A percentile compares a stretch with the other conserved stretches of the same genome.
Conservation (phyloP, 1,139 yeast species). For the Fermentozyma sake region DNA sequence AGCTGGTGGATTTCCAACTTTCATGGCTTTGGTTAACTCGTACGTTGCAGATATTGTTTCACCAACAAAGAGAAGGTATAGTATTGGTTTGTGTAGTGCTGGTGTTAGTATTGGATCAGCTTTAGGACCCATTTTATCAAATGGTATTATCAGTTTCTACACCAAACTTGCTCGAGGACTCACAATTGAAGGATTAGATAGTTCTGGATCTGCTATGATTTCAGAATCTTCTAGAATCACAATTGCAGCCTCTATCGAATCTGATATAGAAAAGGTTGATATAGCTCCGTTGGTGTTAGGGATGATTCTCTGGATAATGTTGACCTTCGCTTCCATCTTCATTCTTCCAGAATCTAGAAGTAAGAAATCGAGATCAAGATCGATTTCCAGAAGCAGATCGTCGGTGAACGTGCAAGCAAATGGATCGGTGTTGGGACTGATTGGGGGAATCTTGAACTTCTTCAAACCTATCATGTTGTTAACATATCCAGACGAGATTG, state of each 20-base stretch:
- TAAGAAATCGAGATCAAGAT: slow-evolving; percentile 21
- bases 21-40: slow-evolving; percentile 7
- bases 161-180: no score
- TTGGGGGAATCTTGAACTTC: slow-evolving; percentile 16
- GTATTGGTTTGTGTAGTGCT: slow-evolving; percentile 8
- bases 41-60: slow-evolving; percentile 8
- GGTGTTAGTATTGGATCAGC: slow-evolving; percentile 7
- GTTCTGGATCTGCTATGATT: no score
- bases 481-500: slow-evolving; percentile 36
- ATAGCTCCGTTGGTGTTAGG: slow-evolving; percentile 2
- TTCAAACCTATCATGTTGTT: slow-evolving; percentile 44
- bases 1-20: slow-evolving; percentile 7
- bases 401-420: no score
- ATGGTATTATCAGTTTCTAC: slow-evolving; percentile 1
- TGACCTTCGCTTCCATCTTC: slow-evolving; percentile 15
- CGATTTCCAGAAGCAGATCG: slow-evolving; percentile 1
- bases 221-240: no score
- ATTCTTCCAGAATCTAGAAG: slow-evolving; percentile 52
- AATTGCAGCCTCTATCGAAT: neutral
- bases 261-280: neutral
- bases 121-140: slow-evolving; percentile 8
- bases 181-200: no score
- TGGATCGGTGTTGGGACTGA: no score
- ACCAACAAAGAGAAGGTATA: slow-evolving; percentile 6
- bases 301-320: neutral